phyloP scores from a whole-genome alignment of 148 eudicot species.

The Cornus kousa region DNA sequence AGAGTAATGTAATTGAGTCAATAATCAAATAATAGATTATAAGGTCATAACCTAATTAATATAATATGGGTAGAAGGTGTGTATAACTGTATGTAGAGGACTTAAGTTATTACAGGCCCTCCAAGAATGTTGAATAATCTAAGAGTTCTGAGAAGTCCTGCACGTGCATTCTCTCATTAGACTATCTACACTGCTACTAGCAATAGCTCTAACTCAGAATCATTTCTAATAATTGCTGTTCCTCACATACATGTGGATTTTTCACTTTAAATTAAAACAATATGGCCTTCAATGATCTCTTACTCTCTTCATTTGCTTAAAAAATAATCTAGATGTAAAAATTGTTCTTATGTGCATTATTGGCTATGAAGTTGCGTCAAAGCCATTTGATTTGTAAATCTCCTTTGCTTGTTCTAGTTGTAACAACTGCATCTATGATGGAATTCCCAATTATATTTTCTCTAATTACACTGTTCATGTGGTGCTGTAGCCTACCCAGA shows the following conservation, averaged over 20 bases:
- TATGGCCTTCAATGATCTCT: neutral
- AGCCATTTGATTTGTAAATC: neutral
- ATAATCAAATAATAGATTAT: no score
- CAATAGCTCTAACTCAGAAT: no score
- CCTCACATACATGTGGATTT: conserved; percentile 2
- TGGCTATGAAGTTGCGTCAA: neutral
- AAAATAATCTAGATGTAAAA: neutral
- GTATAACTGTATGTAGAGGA: no score
- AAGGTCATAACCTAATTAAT: no score
- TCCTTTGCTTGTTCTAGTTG: neutral
- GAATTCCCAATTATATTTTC: neutral
- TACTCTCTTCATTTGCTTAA: neutral
- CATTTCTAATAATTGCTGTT: neutral
- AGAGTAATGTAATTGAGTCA: no score
- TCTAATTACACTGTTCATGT: conserved; percentile 8
- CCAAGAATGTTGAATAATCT: no score
- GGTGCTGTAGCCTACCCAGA: conserved; percentile 57
- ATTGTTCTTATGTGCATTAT: neutral
- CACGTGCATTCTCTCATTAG: no score
- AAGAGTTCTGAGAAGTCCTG: no score
- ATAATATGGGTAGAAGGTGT: no score
- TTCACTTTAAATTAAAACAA: neutral
- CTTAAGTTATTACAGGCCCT: no score
- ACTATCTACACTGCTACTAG: no score
- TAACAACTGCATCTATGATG: neutral